Base-by-base conservation (phyloP, 2,329 filamentous ascomycete genomes). In the Aspergillus brunneoviolaceus region DNA sequence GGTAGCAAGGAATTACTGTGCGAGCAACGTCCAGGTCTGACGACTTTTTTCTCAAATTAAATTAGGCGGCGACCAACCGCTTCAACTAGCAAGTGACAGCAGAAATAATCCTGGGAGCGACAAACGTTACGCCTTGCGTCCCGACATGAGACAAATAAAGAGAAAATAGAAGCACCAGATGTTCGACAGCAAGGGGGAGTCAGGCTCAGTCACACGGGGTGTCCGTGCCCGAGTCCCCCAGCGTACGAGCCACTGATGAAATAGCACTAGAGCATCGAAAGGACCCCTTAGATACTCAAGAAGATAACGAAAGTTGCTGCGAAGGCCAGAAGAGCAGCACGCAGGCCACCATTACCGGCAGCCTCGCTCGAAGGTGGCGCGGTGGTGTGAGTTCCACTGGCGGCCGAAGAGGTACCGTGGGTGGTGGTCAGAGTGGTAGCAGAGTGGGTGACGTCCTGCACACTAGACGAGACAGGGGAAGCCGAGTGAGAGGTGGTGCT, bases 301-400 rank as follows among this genome's bases (percentile, higher is more conserved):
- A 60, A 56, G 25, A 55, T 42, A 52, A 58, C 27, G 14, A 58
- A 55, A 1, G 39, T 50, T 29, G 39, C 42, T 11, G 27, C 39
- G n/a, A 64, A 47, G 5, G 55, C 59, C 57, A 63, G 21, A n/a
- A 52, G n/a, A 21, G 35, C 21, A 29, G 52, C 35, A 14, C 52
- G 16, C 48, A 53, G 39, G 21, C 53, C 45, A 33, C 29, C 50
- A 45, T 55, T 50, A 10, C 47, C 35, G n/a, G 25, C 6, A 19
- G 67, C 63, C 39, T 62, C 68, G 51, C 71, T 69, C 5, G 62
- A 25, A 21, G 65, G 64, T 21, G 70, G 68, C 27, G 63, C 50
- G 27, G 49, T 51, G 19, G 54, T 58, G 16, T 58, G 49, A 49
- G 49, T 51, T n/a, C 52, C 47, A 50, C 49, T 58, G 31, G 49